phyloP scores from a whole-genome alignment of 225 moss, liverwort and hornwort genomes.

The Marchantia polymorpha region DNA sequence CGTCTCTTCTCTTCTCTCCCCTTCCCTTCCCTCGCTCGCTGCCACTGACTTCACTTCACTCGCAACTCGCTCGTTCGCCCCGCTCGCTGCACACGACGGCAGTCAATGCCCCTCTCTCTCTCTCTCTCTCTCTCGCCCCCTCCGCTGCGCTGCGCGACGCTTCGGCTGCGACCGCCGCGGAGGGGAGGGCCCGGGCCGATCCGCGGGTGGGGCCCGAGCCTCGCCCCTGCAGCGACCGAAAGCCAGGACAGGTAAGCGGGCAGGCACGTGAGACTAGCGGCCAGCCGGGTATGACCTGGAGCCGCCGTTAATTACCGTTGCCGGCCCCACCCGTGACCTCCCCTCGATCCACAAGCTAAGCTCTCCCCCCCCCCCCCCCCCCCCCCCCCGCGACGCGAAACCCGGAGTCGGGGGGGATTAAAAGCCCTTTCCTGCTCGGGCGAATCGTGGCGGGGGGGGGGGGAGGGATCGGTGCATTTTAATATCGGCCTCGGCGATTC shows the following conservation, averaged over 20 bases:
- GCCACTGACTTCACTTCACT: no score
- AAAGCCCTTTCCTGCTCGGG: no score
- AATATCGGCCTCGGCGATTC: no score
- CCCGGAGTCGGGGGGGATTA: not conserved
- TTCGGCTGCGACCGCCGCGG: no score
- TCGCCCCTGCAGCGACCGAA: not conserved
- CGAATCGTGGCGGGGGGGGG: no score
- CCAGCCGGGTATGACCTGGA: slow-evolving; percentile 10
- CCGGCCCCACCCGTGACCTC: slow-evolving; percentile 3
- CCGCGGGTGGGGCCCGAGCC: not conserved
- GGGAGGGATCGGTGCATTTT: no score
- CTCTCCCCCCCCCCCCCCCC: not conserved
- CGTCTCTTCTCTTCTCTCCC: not conserved
- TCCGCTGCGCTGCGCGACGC: no score
- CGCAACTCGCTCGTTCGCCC: no score
- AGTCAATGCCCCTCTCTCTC: no score
- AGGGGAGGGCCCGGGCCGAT: not conserved
- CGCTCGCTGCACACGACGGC: no score
- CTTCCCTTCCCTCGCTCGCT: not conserved
- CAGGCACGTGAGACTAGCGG: slow-evolving; percentile 3
- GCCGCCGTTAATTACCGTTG: not conserved
- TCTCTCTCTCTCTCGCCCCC: not conserved
- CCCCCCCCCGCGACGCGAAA: no score
- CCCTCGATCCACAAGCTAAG: not conserved
- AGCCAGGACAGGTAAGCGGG: slow-evolving; percentile 8